Evolutionary conservation across 2,329 filamentous ascomycete genomes (phyloP), one percentile per base, ranked within the genome.

Genomic region (Hypomyces rosellus): DNA sequence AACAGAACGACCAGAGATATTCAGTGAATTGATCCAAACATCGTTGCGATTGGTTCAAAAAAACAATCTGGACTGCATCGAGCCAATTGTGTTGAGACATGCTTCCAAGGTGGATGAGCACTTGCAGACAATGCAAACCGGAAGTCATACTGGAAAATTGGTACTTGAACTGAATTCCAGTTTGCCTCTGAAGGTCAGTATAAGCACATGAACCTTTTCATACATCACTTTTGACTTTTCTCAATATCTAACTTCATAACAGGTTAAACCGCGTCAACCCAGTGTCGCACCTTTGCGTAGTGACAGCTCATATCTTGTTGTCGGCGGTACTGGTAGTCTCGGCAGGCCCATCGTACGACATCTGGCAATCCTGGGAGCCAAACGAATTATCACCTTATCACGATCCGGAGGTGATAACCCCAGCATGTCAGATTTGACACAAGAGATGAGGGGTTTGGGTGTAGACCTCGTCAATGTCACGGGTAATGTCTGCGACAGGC

Each of bases 231-330:
- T 3, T 30, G 25, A 6, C 25, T 6, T 30, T 2, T 11, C 6
- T 11, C 9, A 7, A 30, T 30, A 2, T 15, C 50, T 52, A 38
- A 52, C 18, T 25, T 36, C 12, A 4, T 39, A 3, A n/a, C 25
- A 52, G 50, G 39, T 52, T 38, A 46, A 52, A 50, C 50, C 50
- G 7, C 50, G n/a, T 8, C 49, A 45, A 33, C 50, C 50, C 3
- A 45, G 38, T n/a, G 38, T 43, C 20, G 42, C 50, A 15, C n/a
- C 20, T 11, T 34, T 52, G 37, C 41, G 20, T n/a, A n/a, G 40
- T 3, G 49, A 50, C 47, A 42, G 50, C 18, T 52, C 50, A 4
- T 52, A 50, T 22, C 37, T 51, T 16, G 37, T 52, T 16, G 50
- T 30, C 2, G 43, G 42, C n/a, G 34, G 11, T 12, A 37, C 11